These are phyloP conservation scores for Cetradonia linearis DNA, from an alignment of 495 filamentous ascomycete species.

Conservation along the genomic window DNA sequence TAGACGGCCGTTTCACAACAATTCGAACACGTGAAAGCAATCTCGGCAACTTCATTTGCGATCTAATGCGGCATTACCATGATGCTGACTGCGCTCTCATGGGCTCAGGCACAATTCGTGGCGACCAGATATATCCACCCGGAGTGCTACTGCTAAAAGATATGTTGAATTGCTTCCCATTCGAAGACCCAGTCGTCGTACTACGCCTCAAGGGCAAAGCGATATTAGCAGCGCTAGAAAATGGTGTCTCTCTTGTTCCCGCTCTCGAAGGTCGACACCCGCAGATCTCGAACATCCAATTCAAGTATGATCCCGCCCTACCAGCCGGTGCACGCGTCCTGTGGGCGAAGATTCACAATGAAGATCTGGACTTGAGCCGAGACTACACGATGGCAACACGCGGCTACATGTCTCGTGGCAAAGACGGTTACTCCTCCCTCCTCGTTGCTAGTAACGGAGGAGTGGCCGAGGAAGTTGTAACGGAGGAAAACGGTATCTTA, in stretches of 20 bases:
- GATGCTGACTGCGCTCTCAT: conserved; percentile 70
- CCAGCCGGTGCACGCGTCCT: conserved; percentile 52
- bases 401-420: conserved; percentile 78
- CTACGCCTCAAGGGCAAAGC: conserved; percentile 55
- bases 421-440: conserved; percentile 72
- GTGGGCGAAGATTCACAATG: conserved; percentile 47
- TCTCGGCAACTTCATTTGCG: conserved; percentile 79
- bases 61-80: conserved; percentile 80
- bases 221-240: conserved; percentile 69
- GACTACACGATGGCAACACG: conserved; percentile 63
- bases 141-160: conserved; percentile 69
- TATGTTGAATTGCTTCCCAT: conserved; percentile 73
- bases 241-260: conserved; percentile 66
- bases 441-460: conserved; percentile 61
- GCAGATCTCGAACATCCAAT: conserved; percentile 72
- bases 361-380: conserved; percentile 47
- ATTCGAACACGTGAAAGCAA: conserved; percentile 70
- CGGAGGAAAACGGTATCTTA: conserved; percentile 75
- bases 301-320: conserved; percentile 52
- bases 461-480: conserved; percentile 61
- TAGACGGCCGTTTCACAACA: conserved; percentile 79
- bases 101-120: conserved; percentile 80
- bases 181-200: conserved; percentile 82
- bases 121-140: conserved; percentile 78
- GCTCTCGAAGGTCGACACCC: conserved; percentile 66